Conservation (phyloP, 1,284 basidiomycete genomes). For the Xerocomus cyaneibrunnescens region DNA sequence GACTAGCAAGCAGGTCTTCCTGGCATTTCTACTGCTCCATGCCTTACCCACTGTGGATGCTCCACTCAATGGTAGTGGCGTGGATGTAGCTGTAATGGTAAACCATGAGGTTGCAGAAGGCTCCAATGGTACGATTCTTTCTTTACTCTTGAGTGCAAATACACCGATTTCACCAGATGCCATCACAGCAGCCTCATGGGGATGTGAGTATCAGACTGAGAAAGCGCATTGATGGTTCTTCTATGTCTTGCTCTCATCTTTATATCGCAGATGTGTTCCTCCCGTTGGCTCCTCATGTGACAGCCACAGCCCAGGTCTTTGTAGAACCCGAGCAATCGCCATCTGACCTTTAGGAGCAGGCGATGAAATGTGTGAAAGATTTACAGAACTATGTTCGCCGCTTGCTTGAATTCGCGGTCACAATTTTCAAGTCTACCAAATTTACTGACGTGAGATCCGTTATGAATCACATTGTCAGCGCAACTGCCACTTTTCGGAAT, state of each 20-base stretch:
- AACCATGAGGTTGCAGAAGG: not conserved
- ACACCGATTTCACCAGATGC: not conserved
- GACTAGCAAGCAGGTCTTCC: not conserved
- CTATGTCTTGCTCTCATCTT: not conserved
- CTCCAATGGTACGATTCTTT: not conserved
- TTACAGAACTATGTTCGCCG: no score
- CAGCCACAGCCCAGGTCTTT: not conserved
- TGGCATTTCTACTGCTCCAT: not conserved
- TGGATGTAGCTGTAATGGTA: no score
- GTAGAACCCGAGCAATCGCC: not conserved
- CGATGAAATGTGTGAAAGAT: no score
- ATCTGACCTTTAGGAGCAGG: no score
- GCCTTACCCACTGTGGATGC: not conserved
- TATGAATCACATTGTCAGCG: no score
- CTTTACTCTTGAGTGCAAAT: not conserved
- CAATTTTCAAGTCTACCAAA: no score
- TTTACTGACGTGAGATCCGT: no score
- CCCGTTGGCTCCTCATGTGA: not conserved
- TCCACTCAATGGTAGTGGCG: no score
- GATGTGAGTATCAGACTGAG: conserved; percentile 1
- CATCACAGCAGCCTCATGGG: not conserved
- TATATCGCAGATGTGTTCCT: conserved; percentile 2
- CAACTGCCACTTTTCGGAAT: no score
- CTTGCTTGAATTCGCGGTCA: no score
- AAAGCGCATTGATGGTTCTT: not conserved